A percentile compares a stretch with the other conserved stretches of the same genome.
Evolutionary conservation across 768 basidiomycete genomes (phyloP).

Genomic region (Boletus sensibilis): DNA sequence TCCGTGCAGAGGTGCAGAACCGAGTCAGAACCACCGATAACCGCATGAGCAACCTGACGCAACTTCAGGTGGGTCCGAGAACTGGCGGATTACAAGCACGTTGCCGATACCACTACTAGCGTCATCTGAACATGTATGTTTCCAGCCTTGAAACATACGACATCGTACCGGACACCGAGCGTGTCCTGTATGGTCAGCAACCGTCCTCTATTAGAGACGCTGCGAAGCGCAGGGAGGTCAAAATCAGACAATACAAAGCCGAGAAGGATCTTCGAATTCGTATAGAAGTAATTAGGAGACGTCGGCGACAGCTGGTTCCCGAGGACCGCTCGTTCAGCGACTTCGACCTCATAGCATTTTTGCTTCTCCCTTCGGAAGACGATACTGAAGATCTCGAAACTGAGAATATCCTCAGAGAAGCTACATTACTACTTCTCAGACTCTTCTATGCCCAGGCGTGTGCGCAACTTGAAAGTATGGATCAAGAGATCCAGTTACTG

Average conservation of each 20-base stretch:
- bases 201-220: constrained; percentile 57
- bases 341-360: constrained; percentile 61
- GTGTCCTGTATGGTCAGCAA: constrained; percentile 50
- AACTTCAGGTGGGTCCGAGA: constrained; percentile 53
- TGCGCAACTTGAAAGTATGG: constrained; percentile 61
- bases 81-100: constrained; percentile 1
- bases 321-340: constrained; percentile 42
- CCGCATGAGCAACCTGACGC: constrained; percentile 53
- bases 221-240: constrained; percentile 73
- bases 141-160: constrained; percentile 60
- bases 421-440: constrained; percentile 67
- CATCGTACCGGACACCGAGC: constrained; percentile 62
- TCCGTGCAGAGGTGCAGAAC: constrained; percentile 62
- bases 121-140: constrained; percentile 46
- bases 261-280: constrained; percentile 76
- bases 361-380: constrained; percentile 44
- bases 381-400: constrained; percentile 56
- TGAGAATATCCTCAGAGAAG: constrained; percentile 66
- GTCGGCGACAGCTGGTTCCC: constrained; percentile 41
- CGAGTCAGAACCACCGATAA: constrained; percentile 57
- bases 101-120: constrained; percentile 36
- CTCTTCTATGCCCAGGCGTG: constrained; percentile 70
- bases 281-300: constrained; percentile 63
- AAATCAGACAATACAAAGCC: constrained; percentile 86
- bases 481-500: constrained; percentile 73